Evolutionary conservation across 805 yeast genomes (phyloP), one percentile per base, ranked within the genome.

Genomic region (Nakazawaea laoshanensis): DNA sequence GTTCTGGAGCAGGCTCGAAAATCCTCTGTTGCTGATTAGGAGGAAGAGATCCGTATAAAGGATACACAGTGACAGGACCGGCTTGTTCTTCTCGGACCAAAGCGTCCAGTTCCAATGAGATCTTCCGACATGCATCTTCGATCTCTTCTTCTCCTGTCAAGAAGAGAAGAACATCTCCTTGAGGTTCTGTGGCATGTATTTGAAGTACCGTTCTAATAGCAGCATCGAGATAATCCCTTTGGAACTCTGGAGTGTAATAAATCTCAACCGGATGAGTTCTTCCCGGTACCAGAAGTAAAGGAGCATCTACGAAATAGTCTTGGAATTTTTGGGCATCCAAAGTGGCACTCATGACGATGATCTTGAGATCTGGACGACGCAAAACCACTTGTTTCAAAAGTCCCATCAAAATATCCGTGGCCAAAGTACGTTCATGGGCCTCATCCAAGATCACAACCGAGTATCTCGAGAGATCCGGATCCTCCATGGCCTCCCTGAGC

Each of bases 121-220:
- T 76, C 53, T 86, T 87, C 38, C 95, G 70, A 44, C 94, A 87
- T 0, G 97, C 96, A 48, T 89, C 96, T 59, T 92, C 98, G 53
- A 89, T 92, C 59, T 88, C 97, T 51, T 88, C 97, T 59, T 88
- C 96, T 69, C 97, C 97, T 0, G 96, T 88, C 45, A 88, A 65
- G 50, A 88, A 88, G 33, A 88, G 55, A 30, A 88, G 58, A 36
- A 88, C 77, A 55, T 88, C 97, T 42, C 97, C 97, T 41, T 77
- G 87, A 27, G 77, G 94, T 51, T 89, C 97, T 16, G 96, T 86
- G 18, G 96, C 95, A 60, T 92, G 98, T 42, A 89, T 92, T 57
- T 89, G 97, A 43, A 92, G 63, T 7, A 89, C 97, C 0, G 97
- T 92, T 44, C 96, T 71, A 39, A 92, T 85, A 2, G 97, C 95